Evolutionary conservation across 2,329 filamentous ascomycete genomes (phyloP), one percentile per base, ranked within the genome.

Genomic region (Aspergillus pseudoterreus): DNA sequence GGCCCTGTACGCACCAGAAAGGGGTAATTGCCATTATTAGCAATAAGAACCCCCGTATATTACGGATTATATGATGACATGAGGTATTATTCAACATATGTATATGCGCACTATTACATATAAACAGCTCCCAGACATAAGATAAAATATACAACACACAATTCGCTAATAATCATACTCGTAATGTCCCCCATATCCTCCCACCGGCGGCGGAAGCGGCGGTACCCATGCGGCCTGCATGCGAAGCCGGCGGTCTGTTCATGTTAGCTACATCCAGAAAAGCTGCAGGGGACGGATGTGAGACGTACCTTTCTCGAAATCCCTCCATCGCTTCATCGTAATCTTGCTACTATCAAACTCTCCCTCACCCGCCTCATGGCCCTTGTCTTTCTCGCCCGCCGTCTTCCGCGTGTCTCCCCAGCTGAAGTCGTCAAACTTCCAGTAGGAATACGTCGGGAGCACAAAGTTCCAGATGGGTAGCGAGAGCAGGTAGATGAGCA

Each of bases 391-490:
- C 67, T 96, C 92, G 24, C 92, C 92, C 0, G 86, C 89, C 38
- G 92, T 96, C 82, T 97, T 95, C 56, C 94, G 85, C 50, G 94
- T 99, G 58, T 99, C 95, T 65, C 94, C 94, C 94, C 94, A 99
- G 51, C 89, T 95, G 79, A 99, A 99, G 77, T 99, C 94, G 70
- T 99, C 94, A 70, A 99, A 99, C 76, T 99, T 97, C 94, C 94
- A 99, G 79, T 92, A 99, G 3, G 94, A 88, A 69, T 99, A 99
- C 6, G 84, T 83, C 0, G 94, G 94, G 8, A 99, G 84, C 35
- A 99, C 80, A 70, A 99, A 96, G 73, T 99, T 99, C 94, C 94
- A 99, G 52, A 99, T 82, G 0, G 95, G 95, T 1, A 99, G 83
- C 1, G 94, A 96, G 43, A 92, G 49, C 15, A 99, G 83, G 71